Evolutionary conservation across 306 rosid genomes (phyloP).

Genomic region (Cicer bijugum): DNA sequence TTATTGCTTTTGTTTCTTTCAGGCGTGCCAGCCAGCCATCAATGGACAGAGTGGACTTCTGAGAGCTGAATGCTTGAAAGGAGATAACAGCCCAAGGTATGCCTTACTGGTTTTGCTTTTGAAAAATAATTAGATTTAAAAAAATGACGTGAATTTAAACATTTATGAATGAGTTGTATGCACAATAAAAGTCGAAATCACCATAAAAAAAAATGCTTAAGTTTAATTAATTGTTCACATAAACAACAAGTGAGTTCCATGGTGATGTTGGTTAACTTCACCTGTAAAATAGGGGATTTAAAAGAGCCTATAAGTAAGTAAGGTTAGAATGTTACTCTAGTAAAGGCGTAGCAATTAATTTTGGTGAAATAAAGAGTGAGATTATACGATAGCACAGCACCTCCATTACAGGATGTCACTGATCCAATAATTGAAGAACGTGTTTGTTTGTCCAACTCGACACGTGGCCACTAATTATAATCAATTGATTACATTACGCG

Average conservation of each 20-base stretch:
- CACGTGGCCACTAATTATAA: slow-evolving; percentile 27
- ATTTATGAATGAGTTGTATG: no score
- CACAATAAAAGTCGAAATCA: no score
- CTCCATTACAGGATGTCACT: slow-evolving; percentile 6
- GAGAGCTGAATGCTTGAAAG: slow-evolving; percentile 59
- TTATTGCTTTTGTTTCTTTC: slow-evolving; percentile 38
- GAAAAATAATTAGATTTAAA: no score
- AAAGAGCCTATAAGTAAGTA: slow-evolving; percentile 1
- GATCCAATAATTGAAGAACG: slow-evolving; percentile 41
- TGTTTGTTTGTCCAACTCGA: slow-evolving; percentile 43
- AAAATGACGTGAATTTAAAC: no score
- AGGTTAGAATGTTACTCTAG: slow-evolving; percentile 1
- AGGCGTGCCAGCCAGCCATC: slow-evolving; percentile 64
- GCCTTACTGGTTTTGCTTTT: neutral
- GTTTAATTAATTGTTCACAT: neutral
- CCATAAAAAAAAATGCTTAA: no score
- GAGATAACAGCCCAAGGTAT: slow-evolving; percentile 47
- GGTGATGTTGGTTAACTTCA: slow-evolving; percentile 17
- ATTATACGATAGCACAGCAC: neutral
- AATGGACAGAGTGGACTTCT: slow-evolving; percentile 60
- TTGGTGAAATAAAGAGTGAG: neutral
- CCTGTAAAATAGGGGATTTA: neutral
- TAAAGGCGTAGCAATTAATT: neutral
- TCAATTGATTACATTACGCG: neutral
- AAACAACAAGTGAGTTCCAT: neutral